Evolutionary conservation across 73 alveolate genomes (phyloP), one percentile per base, ranked within the genome.

Genomic region (Stentor coeruleus): DNA sequence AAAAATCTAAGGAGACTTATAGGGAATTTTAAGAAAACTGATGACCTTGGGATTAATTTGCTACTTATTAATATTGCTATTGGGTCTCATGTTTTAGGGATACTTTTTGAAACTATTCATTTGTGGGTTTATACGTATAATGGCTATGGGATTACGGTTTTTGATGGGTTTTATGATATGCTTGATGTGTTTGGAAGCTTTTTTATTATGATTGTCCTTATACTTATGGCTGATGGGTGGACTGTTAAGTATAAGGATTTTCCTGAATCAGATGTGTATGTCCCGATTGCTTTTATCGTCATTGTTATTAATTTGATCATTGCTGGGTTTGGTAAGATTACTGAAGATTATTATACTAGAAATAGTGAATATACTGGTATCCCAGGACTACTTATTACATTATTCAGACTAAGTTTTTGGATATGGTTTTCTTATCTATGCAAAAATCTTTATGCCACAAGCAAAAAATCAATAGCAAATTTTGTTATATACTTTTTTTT

Each of bases 191-290:
- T 38, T 75, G 26, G 59, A 1, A n/a, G 72, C 38, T 40, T 75
- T 28, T 14, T 75, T 31, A 20, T 75, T 20, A 75, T 39, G 26
- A 39, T 33, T 40, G n/a, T 40, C 20, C 39, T 75, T 36, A 31
- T 75, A 37, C 36, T 75, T 2, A 31, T 75, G 6, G 83, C 83
- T 20, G 30, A 75, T 20, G 83, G 83, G 36, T 75, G 83, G 83
- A 75, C 58, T 26, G 6, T 75, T 1, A 75, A 38, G 30, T 35
- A 75, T 38, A 40, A 37, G 39, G 66, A 38, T 20, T 39, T 75
- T 1, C 83, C 83, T 75, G 58, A 35, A 39, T 31, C 74, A n/a
- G 77, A 31, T 37, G 72, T 75, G 20, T 26, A 26, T 20, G 33
- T 37, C 3, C 83, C 83, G 6, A 33, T 75, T 6, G 83, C 74